Base-by-base conservation (phyloP, 2,329 filamentous ascomycete species). In the Cercospora sp. region DNA sequence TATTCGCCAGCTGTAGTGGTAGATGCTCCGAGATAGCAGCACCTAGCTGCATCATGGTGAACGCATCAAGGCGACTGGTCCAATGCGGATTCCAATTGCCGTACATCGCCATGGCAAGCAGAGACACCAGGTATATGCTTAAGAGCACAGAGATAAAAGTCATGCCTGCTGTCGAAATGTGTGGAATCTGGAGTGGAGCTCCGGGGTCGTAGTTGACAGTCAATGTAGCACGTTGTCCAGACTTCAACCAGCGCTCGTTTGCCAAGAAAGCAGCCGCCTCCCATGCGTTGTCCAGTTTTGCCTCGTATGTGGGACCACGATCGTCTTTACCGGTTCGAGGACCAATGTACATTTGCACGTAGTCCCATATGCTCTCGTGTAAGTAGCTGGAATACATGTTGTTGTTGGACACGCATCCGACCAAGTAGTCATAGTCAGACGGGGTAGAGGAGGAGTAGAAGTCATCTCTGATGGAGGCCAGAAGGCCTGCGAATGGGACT, bases 181-280 rank as follows among this genome's bases (percentile, higher is more conserved):
- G 58, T 5, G 58, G 31, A 16, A 42, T 31, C 23, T 60, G 58
- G 12, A 36, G 23, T 33, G 20, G 30, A 2, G 31, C 58, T 13
- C 31, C 58, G 10, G 58, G 13, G 42, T 60, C 58, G 31, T 60
- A 60, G n/a, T 40, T 20, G 58, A 60, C 58, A 16, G 58, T 60
- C 18, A 60, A 40, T 16, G 58, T 60, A 42, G 58, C 31, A 18
- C 20, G 30, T 18, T 16, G 13, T 10, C 10, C 31, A 12, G 58
- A 20, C 13, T 18, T 60, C 58, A 60, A 60, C 58, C 58, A 60
- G n/a, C 31, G 58, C 31, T 60, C 58, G 18, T 60, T 60, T 31
- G 58, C 58, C 12, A 60, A 36, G 31, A 60, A 42, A 23, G 58
- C 58, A 23, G 58, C 58, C 31, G 58, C 58, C 16, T 60, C 28